These are phyloP conservation scores for Chalaropsis ovoidea DNA, from an alignment of 2,329 filamentous ascomycete species.

Conservation along the genomic window DNA sequence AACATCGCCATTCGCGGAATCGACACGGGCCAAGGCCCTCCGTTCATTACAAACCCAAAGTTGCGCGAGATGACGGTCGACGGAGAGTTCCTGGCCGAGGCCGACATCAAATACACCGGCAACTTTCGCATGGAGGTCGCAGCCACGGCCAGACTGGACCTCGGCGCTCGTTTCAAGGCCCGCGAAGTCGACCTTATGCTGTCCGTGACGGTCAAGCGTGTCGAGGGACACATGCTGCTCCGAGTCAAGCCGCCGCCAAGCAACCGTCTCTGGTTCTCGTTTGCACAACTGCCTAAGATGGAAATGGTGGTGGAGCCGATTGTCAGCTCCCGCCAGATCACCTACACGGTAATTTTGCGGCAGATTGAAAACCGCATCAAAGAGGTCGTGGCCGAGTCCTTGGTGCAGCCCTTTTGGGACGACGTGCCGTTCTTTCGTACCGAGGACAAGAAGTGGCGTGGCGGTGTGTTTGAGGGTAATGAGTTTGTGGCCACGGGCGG, in stretches of 20 bases:
- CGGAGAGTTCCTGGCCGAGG: conserved; percentile 77
- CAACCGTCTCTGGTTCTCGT: conserved; percentile 92
- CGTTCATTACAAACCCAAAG: conserved; percentile 78
- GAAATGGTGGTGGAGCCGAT: conserved; percentile 92
- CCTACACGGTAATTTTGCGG: conserved; percentile 79
- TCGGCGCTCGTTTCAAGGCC: conserved; percentile 79
- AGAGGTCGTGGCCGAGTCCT: conserved; percentile 82
- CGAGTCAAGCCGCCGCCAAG: conserved; percentile 91
- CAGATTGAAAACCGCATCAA: conserved; percentile 93
- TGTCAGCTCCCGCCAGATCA: conserved; percentile 89
- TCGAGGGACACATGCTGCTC: conserved; percentile 76
- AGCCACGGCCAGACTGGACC: conserved; percentile 83
- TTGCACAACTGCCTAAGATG: conserved; percentile 87
- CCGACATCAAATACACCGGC: conserved; percentile 79
- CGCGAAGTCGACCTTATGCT: conserved; percentile 83
- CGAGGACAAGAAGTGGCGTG: conserved; percentile 64
- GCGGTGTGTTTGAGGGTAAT: conserved; percentile 65
- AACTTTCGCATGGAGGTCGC: conserved; percentile 84
- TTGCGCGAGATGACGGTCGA: conserved; percentile 85
- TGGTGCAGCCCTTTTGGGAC: conserved; percentile 93
- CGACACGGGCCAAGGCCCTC: conserved; percentile 75
- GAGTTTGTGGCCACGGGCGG: conserved; percentile 34
- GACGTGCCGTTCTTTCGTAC: conserved; percentile 87
- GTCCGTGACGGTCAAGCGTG: conserved; percentile 70
- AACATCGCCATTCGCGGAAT: conserved; percentile 74